Evolutionary conservation across 208 protist genomes (phyloP).

Genomic region (Trypanosomatidae sp.): DNA sequence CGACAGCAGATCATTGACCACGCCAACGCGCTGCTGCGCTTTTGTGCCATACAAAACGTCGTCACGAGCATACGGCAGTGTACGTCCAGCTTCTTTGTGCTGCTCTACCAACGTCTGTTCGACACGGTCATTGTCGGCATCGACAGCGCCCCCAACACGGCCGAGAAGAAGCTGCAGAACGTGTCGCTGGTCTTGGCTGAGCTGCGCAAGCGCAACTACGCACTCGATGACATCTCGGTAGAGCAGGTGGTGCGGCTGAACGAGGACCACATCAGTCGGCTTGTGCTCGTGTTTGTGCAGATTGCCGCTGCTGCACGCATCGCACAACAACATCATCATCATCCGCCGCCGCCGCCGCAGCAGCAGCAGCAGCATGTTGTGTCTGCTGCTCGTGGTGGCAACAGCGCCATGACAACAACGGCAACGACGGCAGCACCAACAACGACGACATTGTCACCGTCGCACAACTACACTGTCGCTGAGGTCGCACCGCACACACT

Average conservation of each 20-base stretch:
- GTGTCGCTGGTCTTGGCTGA: constrained; percentile 57
- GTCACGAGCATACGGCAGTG: constrained; percentile 69
- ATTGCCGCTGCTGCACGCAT: constrained; percentile 21
- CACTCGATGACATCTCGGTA: constrained; percentile 34
- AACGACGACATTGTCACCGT: too few species aligned
- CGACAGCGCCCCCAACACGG: constrained; percentile 49
- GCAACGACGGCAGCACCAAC: too few species aligned
- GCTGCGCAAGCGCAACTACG: constrained; percentile 35
- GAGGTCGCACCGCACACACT: too few species aligned
- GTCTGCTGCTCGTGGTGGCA: constrained; percentile 2
- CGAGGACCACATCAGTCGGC: constrained; percentile 69
- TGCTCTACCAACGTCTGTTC: constrained; percentile 76
- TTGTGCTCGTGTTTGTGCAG: constrained; percentile 63
- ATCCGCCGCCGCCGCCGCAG: neutral
- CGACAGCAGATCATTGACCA: constrained; percentile 36
- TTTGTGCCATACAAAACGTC: constrained; percentile 37
- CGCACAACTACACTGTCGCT: too few species aligned
- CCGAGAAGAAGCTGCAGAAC: constrained; percentile 69
- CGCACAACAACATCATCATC: neutral
- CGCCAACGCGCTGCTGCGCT: constrained; percentile 40
- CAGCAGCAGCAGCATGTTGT: constrained; percentile 3
- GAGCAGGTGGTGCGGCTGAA: constrained; percentile 69
- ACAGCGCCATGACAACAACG: constrained; percentile 1
- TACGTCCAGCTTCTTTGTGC: constrained; percentile 77
- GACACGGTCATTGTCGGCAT: constrained; percentile 51